Conservation (phyloP, 345 rosid species). For the Eutrema yunnanense region DNA sequence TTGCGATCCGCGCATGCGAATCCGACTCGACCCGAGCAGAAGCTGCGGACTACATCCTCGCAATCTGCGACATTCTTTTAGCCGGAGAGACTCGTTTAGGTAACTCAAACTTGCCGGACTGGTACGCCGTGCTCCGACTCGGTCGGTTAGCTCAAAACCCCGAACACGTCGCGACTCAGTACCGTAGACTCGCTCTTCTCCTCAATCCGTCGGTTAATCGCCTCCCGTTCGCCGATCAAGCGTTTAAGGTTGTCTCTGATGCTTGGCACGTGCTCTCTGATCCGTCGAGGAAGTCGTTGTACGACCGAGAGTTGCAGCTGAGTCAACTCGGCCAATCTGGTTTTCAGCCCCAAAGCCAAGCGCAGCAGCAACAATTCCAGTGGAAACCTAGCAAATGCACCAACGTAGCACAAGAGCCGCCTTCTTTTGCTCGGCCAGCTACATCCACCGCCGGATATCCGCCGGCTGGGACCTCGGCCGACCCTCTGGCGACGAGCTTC, state of each 20-base stretch:
- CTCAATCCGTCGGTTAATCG: slow-evolving; percentile 58
- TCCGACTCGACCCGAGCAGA: slow-evolving; percentile 60
- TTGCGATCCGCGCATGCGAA: slow-evolving; percentile 80
- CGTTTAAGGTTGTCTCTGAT: slow-evolving; percentile 61
- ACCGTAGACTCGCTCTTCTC: slow-evolving; percentile 65
- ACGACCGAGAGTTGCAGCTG: slow-evolving; percentile 65
- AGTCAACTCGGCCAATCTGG: slow-evolving; percentile 40
- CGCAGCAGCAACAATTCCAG: slow-evolving; percentile 16
- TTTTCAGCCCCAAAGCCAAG: slow-evolving; percentile 4
- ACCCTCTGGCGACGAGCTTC: slow-evolving; percentile 43
- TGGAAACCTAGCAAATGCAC: slow-evolving; percentile 13
- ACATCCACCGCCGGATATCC: slow-evolving; percentile 4
- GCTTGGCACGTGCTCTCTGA: slow-evolving; percentile 82
- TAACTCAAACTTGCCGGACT: slow-evolving; percentile 45
- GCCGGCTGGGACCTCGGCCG: slow-evolving; percentile 11
- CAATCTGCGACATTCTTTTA: slow-evolving; percentile 71
- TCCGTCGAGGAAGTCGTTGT: slow-evolving; percentile 56
- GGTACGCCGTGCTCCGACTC: slow-evolving; percentile 82
- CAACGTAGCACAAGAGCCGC: not conserved
- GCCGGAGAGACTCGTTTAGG: slow-evolving; percentile 44
- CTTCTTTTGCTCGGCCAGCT: not conserved
- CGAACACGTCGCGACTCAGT: slow-evolving; percentile 78
- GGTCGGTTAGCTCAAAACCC: slow-evolving; percentile 51
- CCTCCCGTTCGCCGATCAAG: slow-evolving; percentile 72
- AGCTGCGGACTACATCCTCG: slow-evolving; percentile 61